Percentiles rank a stretch among this genome's conserved stretches.
Evolutionary conservation across 2,329 filamentous ascomycete genomes (phyloP).

Genomic region (Calcarisporium arbuscula): DNA sequence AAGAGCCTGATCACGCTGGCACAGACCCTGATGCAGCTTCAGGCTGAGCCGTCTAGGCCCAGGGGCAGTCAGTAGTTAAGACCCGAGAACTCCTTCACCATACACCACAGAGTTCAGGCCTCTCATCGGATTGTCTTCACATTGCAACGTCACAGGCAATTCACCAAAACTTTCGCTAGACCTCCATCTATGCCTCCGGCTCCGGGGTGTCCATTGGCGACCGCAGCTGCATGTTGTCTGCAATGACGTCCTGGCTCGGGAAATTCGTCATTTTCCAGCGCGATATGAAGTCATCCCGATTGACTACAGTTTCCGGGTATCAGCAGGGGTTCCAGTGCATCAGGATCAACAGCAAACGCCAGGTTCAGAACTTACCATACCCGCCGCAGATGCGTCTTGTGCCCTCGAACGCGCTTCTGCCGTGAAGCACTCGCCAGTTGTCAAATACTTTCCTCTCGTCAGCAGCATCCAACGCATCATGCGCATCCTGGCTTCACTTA

Average conservation of each 20-base stretch:
- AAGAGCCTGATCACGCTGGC: too few species aligned
- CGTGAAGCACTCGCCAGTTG: slow-evolving; percentile 92
- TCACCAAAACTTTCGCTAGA: too few species aligned
- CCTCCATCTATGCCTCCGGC: background rate
- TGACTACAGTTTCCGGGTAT: slow-evolving; percentile 46
- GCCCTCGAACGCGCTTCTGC: slow-evolving; percentile 75
- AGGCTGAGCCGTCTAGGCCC: too few species aligned
- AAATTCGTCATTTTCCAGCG: slow-evolving; percentile 68
- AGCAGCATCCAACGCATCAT: background rate
- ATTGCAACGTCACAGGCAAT: too few species aligned
- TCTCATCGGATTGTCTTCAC: too few species aligned
- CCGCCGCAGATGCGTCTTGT: slow-evolving; percentile 83
- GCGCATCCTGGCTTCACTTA: slow-evolving; percentile 35
- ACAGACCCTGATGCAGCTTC: too few species aligned
- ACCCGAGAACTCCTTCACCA: too few species aligned
- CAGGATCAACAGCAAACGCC: background rate
- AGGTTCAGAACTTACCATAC: slow-evolving; percentile 59
- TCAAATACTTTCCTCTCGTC: slow-evolving; percentile 63
- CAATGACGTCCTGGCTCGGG: slow-evolving; percentile 36
- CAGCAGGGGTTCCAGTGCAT: background rate
- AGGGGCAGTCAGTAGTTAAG: too few species aligned
- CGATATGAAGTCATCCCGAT: slow-evolving; percentile 74
- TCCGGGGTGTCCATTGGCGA: background rate
- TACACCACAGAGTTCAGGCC: too few species aligned
- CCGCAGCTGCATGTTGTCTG: slow-evolving; percentile 24